Evolutionary conservation across 202 grass and related monocot species (phyloP), one percentile per base, ranked within the genome.

Genomic region (Setaria italica): DNA sequence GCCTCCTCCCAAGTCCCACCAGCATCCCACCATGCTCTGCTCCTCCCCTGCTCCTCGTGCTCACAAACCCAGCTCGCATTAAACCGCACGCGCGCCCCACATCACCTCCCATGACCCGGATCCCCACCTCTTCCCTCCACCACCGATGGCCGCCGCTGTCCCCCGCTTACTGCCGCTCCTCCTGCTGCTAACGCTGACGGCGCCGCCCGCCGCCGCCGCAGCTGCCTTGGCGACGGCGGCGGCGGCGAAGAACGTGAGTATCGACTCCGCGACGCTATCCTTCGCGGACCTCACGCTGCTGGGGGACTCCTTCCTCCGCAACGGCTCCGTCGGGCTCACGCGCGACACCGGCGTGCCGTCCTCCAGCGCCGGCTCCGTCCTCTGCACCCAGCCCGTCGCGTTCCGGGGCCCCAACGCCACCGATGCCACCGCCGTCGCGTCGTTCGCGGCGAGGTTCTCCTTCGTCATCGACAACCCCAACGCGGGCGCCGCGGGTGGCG

Each of bases 281-380:
- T 86, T 98, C 86, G 89, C 88, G 3, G 92, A 97, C 74, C 83
- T 97, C 0, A 94, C 84, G 43, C 85, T 97, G 35, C 90, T 97
- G 20, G 95, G 89, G 0, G 93, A 98, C 82, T 92, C 94, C 63
- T 95, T 95, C 89, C 93, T 95, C 49, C 88, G 87, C 33, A 98
- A 95, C 62, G 91, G 91, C 49, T 77, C 84, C 47, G 89, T 94
- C 32, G 92, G 94, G 25, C 87, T 95, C 13, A 98, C 96, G 19
- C 85, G 90, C 33, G 96, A 98, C 17, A 94, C 93, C 6, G 78
- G 66, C 71, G 93, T 98, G 25, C 96, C 96, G 0, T 95, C 88
- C 35, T 95, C 95, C 43, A 92, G 93, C 89, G 77, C 95, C 70
- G 95, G 95, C 35, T 56, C 84, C 54, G 90, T 93, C 13, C 84